These are phyloP conservation scores for Neurospora intermedia DNA, from an alignment of 495 filamentous ascomycete species.

Conservation along the genomic window DNA sequence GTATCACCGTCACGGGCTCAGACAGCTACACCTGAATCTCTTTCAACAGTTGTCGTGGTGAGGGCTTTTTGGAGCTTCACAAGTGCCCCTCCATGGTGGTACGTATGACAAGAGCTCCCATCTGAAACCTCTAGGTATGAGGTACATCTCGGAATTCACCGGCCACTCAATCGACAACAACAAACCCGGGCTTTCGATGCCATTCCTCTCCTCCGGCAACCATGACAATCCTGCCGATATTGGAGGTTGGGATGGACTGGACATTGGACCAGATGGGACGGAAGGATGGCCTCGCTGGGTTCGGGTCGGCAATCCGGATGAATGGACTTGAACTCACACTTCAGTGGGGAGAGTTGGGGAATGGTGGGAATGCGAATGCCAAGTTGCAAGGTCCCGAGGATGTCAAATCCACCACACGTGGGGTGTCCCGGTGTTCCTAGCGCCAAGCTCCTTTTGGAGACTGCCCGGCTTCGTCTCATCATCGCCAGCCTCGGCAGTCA, in stretches of 20 bases:
- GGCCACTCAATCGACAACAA: neutral
- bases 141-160: neutral
- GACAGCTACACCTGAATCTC: neutral
- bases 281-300: neutral
- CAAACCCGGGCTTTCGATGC: neutral
- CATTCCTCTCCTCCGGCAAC: neutral
- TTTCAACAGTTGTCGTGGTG: neutral
- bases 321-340: slow-evolving; percentile 8
- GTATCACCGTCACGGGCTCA: neutral
- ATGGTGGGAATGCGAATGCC: neutral
- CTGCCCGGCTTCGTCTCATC: neutral
- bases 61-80: neutral
- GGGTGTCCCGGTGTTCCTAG: neutral
- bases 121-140: neutral
- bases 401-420: neutral
- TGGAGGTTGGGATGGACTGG: neutral
- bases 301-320: slow-evolving; percentile 19
- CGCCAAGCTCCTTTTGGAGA: neutral
- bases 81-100: neutral
- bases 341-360: neutral
- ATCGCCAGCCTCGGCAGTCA: neutral
- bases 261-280: neutral
- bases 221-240: neutral
- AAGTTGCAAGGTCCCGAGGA: neutral
- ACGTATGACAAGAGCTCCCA: neutral